Percentiles rank a stretch among this genome's conserved stretches.
Evolutionary conservation across 2,329 filamentous ascomycete species (phyloP).

Genomic region (Penicillium corylophilum): DNA sequence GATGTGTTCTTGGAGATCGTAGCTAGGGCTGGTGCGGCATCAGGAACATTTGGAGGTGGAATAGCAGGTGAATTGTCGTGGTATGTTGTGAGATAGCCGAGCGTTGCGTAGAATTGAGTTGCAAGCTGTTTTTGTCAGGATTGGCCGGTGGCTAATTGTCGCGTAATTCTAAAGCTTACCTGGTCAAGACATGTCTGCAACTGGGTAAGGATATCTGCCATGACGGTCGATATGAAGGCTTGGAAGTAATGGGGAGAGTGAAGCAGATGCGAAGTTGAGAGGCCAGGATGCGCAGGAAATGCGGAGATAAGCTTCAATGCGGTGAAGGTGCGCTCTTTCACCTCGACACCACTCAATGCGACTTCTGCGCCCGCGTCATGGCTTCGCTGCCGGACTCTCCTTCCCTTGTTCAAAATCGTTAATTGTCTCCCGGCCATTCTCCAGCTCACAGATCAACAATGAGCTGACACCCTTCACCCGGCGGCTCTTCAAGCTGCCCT

Average conservation of each 20-base stretch:
- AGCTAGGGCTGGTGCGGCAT: constrained; percentile 39
- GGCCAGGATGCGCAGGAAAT: constrained; percentile 9
- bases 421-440: constrained; percentile 10
- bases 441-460: constrained; percentile 8
- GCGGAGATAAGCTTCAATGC: constrained; percentile 27
- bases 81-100: constrained; percentile 49
- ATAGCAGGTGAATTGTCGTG: constrained; percentile 45
- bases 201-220: constrained; percentile 52
- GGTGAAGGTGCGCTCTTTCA: constrained; percentile 15
- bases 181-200: constrained; percentile 53
- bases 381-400: constrained; percentile 10
- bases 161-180: constrained; percentile 24
- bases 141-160: background rate
- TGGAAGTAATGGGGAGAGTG: background rate
- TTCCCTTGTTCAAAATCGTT: background rate
- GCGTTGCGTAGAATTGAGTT: constrained; percentile 53
- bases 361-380: constrained; percentile 14
- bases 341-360: constrained; percentile 20
- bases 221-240: constrained; percentile 14
- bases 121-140: constrained; percentile 37
- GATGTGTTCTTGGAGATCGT: constrained; percentile 44
- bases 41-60: constrained; percentile 30
- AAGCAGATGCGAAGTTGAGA: constrained; percentile 2
- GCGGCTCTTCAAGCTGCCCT: constrained; percentile 38
- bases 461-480: constrained; percentile 31